Evolutionary conservation across 345 rosid species (phyloP).

Genomic region (Erysimum cheiranthoides): DNA sequence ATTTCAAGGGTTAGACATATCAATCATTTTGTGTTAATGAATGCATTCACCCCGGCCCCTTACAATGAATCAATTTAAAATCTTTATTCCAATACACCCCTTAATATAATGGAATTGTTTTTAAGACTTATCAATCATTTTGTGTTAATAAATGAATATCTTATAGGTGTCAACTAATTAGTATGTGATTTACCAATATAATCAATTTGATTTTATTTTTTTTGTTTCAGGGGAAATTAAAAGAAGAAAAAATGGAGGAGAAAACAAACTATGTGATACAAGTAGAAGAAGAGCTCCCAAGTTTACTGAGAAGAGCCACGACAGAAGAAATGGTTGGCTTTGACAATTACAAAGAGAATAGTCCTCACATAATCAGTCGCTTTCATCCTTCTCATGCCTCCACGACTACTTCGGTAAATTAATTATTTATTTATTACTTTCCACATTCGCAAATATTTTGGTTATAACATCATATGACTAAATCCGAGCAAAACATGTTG

Average conservation of each 20-base stretch:
- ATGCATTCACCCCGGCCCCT: no score
- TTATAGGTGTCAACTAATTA: neutral
- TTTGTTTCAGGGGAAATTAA: slow-evolving; percentile 6
- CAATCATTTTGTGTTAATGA: no score
- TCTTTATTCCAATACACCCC: no score
- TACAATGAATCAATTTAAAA: no score
- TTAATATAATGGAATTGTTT: no score
- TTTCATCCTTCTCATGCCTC: slow-evolving; percentile 49
- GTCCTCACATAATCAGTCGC: slow-evolving; percentile 32
- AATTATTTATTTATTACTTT: neutral
- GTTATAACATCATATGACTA: neutral
- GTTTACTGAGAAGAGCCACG: slow-evolving; percentile 52
- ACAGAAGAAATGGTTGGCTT: slow-evolving; percentile 60
- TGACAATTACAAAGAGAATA: slow-evolving; percentile 42
- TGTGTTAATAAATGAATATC: neutral
- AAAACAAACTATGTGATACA: slow-evolving; percentile 27
- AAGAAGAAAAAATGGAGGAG: slow-evolving; percentile 42
- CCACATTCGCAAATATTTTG: slow-evolving; percentile 28
- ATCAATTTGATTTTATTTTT: neutral
- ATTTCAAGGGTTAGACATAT: no score
- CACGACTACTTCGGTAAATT: slow-evolving; percentile 43
- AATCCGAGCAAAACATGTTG: neutral
- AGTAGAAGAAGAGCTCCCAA: slow-evolving; percentile 51
- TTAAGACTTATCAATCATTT: slow-evolving; percentile 3
- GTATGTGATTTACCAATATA: neutral